Base-by-base conservation (phyloP, 495 filamentous ascomycete genomes). In the Evernia prunastri region DNA sequence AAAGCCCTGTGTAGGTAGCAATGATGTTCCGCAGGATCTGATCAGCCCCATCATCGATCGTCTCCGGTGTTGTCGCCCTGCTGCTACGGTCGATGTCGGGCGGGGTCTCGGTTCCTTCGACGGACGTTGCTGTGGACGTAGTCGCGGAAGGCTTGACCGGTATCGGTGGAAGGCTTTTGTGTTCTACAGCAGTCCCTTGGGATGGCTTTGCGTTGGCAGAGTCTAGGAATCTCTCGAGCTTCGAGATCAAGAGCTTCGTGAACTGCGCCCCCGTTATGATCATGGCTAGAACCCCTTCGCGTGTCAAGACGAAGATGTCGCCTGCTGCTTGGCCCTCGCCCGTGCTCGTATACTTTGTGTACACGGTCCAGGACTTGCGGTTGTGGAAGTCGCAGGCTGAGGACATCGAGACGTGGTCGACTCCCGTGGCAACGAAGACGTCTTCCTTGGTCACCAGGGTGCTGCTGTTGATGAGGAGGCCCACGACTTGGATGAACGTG, bases 401-500 rank as follows among this genome's bases (percentile, higher is more conserved):
- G 40, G 66, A 66, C 66, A 71, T 70, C 33, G 65, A 58, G 29
- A 70, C 53, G 58, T 56, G 66, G 15, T 70, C 67, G 45, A 70
- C 64, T 23, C 66, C 63, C 23, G 67, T 67, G 23, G 63, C 72
- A 51, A 75, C 68, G 58, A 66, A 71, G 35, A 74, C 69, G 31
- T 74, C 67, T 36, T 70, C 71, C 2, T 53, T 65, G 11, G 63
- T 61, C 45, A 64, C 63, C 17, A 56, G 23, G 13, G 66, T 62
- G 47, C 71, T 72, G 31, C 65, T 70, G 56, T 77, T 78, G 31
- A 74, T 70, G 7, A 73, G 63, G 5, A 78, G 61, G 18, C 76
- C 74, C 5, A 69, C 71, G 20, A 75, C 72, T 64, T 78, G 72
- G 18, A 78, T 70, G 61, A 76, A 75, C 0, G 42, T 69, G 51